Evolutionary conservation across 2,329 filamentous ascomycete genomes (phyloP), one percentile per base, ranked within the genome.

Genomic region (Lecanicillium sp.): DNA sequence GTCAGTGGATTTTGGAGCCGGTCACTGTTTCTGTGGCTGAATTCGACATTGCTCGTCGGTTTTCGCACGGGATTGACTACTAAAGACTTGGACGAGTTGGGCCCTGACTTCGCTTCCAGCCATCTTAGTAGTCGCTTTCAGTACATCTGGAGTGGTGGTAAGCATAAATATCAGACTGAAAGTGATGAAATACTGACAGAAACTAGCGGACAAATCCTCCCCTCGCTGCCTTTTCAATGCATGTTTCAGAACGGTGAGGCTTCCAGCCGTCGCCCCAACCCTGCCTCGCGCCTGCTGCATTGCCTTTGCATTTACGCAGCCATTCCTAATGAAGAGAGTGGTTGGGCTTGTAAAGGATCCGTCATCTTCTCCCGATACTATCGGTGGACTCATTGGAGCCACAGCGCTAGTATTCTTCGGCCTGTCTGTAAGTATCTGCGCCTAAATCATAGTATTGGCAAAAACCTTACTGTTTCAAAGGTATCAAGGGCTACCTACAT

Each of bases 11-110:
- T 36, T 6, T 36, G 27, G 34, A 22, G 27, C 12, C 18, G 14
- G 10, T 13, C 34, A 10, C 34, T 36, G 12, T 36, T 36, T 6
- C 17, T 36, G 5, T 36, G 34, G 34, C 25, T 36, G 13, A 29
- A 36, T 8, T 36, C 34, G 4, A 30, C 34, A 6, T 12, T 36
- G 4, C 27, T 36, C 4, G 25, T 36, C 7, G 34, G 34, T 2
- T 36, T 36, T 20, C 34, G 34, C 14, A 29, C 17, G 15, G 17
- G 15, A 13, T 8, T 20, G 4, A 11, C 17, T 15, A 4, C 17
- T 11, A 15, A 20, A n/a, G 34, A 36, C n/a, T 5, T 36, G 13
- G 27, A 36, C 5, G 8, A 36, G 7, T 9, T 20, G 2, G 17
- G 11, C 10, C 17, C 34, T 3, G 17, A 36, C 4, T 19, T 36